Evolutionary conservation across 345 rosid species (phyloP), one percentile per base, ranked within the genome.

Genomic region (Punica granatum): DNA sequence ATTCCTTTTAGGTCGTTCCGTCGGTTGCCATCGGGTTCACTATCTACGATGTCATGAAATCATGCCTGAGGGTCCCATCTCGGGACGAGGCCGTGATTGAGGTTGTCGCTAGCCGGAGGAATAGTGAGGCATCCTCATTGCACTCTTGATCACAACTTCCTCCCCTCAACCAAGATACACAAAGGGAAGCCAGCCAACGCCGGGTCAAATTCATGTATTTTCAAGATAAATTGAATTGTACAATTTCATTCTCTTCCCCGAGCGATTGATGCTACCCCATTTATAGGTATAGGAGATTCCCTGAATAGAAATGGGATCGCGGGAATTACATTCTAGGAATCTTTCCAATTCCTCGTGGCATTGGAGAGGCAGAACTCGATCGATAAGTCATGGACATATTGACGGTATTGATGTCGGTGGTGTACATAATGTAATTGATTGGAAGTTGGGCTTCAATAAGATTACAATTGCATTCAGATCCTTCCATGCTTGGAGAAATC

Each of bases 11-110:
- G 97, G 96, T 90, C 75, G 96, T 89, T 49, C 96, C 98, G 3
- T 93, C 97, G 0, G 96, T 90, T 67, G 97, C 97, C 39, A 93
- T 89, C 3, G 98, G 98, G 33, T 93, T 93, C 78, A 93, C 98
- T 23, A 89, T 90, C 9, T 93, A 93, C 66, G 98, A 93, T 76
- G 43, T 87, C 28, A 82, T 92, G 96, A 92, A 92, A 82, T 75
- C 85, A 65, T 75, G 70, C 73, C 78, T 92, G 61, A 78, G 83
- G 79, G 98, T 93, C 64, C 98, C 98, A 33, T 78, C 97, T 13
- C 82, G 89, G 63, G 94, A 93, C 31, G 90, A 86, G 31, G 67
- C 73, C 1, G 85, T 64, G 69, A 76, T 84, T 70, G 87, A 81
- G 73, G 82, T 79, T 26, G 82, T 80, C 23, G 70, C 88, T 21